Percentiles rank a stretch among this genome's conserved stretches.
Conservation (phyloP, 2,329 filamentous ascomycete species). For the Penicillium aurantiogriseum region DNA sequence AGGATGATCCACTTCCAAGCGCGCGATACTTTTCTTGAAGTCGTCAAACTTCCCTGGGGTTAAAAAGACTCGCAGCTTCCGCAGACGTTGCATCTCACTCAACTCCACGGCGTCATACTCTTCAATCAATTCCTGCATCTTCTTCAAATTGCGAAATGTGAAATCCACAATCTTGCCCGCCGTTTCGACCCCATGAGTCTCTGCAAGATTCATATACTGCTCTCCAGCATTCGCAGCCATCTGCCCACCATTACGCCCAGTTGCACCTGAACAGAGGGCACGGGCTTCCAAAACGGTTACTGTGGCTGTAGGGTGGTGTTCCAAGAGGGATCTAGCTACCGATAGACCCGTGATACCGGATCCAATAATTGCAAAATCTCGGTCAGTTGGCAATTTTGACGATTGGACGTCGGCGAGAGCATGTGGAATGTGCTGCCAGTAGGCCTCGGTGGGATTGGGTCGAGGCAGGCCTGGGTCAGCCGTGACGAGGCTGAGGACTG, state of each 20-base stretch:
- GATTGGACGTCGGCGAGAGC: conserved; percentile 32
- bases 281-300: conserved; percentile 39
- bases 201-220: conserved; percentile 24
- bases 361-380: conserved; percentile 36
- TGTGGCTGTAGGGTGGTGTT: conserved; percentile 23
- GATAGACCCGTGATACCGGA: conserved; percentile 39
- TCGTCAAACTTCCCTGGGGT: conserved; percentile 18
- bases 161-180: conserved; percentile 41
- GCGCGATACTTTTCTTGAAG: conserved; percentile 22
- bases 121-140: conserved; percentile 38
- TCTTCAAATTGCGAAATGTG: conserved; percentile 38
- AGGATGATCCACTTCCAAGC: conserved; percentile 24
- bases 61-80: conserved; percentile 28
- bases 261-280: conserved; percentile 37
- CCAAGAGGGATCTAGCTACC: conserved; percentile 33
- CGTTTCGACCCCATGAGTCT: conserved; percentile 25
- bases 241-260: conserved; percentile 40
- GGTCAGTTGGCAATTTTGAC: conserved; percentile 23
- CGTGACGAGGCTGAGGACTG: conserved; percentile 18
- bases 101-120: conserved; percentile 31
- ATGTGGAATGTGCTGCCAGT: conserved; percentile 38
- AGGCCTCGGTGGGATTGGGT: conserved; percentile 37
- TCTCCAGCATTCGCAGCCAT: conserved; percentile 30
- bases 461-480: conserved; percentile 39
- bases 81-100: conserved; percentile 24